Conservation (phyloP, 306 rosid species). For the Cucumis hystrix region DNA sequence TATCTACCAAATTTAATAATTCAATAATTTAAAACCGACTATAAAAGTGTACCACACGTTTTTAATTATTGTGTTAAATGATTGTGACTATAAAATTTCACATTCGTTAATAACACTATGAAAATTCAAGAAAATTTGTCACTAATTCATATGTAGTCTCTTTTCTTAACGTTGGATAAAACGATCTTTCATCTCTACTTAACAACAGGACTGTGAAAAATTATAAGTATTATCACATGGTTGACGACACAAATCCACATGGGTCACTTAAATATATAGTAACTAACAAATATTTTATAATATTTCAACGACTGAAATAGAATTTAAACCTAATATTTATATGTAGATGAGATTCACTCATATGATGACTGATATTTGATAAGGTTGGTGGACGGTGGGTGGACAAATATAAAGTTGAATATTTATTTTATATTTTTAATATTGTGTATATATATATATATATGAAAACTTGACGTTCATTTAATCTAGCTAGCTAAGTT, state of each 20-base stretch:
- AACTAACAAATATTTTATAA: not conserved
- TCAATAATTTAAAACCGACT: too few species aligned
- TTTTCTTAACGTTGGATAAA: too few species aligned
- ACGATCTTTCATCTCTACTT: too few species aligned
- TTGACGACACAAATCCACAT: not conserved
- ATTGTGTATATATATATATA: not conserved
- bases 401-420: not conserved
- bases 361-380: not conserved
- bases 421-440: not conserved
- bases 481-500: not conserved
- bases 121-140: too few species aligned
- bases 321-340: not conserved
- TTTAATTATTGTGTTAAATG: too few species aligned
- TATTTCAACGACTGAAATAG: not conserved
- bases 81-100: too few species aligned
- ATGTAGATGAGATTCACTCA: not conserved
- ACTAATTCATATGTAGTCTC: too few species aligned
- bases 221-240: too few species aligned
- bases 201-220: too few species aligned
- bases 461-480: not conserved
- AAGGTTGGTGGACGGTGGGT: not conserved
- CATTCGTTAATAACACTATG: too few species aligned
- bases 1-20: too few species aligned
- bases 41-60: too few species aligned
- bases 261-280: not conserved